These are phyloP conservation scores for Actinomucor elegans DNA, from an alignment of 371 early-diverging fungal species.

Conservation along the genomic window DNA sequence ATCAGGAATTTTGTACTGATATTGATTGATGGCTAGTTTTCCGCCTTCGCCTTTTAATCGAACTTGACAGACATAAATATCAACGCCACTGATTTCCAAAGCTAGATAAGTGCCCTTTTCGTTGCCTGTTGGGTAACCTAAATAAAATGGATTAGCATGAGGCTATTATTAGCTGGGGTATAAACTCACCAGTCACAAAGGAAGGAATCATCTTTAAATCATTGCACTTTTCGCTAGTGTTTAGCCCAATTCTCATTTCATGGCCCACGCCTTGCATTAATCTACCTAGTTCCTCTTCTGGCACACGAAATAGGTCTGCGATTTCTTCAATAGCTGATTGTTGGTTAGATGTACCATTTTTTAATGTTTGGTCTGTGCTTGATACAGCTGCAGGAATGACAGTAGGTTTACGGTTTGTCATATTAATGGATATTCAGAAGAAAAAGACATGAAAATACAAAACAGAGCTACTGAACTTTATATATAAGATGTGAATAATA, in stretches of 20 bases:
- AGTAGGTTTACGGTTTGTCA: neutral
- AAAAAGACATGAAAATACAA: neutral
- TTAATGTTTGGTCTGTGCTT: too few relatives aligned
- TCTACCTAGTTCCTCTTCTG: conserved; percentile 26
- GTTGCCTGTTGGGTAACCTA: conserved; percentile 73
- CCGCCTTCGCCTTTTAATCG: conserved; percentile 51
- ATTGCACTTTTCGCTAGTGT: conserved; percentile 4
- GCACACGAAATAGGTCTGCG: conserved; percentile 28
- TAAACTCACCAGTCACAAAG: conserved; percentile 38
- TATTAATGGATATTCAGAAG: neutral
- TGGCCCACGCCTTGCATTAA: conserved; percentile 31
- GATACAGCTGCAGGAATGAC: too few relatives aligned
- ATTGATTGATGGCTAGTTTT: conserved; percentile 49
- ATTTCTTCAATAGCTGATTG: conserved; percentile 14
- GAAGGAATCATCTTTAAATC: conserved; percentile 53
- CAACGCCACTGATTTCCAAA: conserved; percentile 87
- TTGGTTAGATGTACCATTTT: neutral
- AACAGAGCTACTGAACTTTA: neutral
- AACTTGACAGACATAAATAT: conserved; percentile 52
- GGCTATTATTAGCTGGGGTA: neutral
- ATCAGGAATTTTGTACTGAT: conserved; percentile 79
- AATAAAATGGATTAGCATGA: neutral
- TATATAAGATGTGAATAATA: neutral
- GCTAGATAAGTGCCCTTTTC: conserved; percentile 89
- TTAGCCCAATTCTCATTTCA: conserved; percentile 44